phyloP scores from a whole-genome alignment of 2,329 filamentous ascomycete genomes.

The Fusarium sp. region DNA sequence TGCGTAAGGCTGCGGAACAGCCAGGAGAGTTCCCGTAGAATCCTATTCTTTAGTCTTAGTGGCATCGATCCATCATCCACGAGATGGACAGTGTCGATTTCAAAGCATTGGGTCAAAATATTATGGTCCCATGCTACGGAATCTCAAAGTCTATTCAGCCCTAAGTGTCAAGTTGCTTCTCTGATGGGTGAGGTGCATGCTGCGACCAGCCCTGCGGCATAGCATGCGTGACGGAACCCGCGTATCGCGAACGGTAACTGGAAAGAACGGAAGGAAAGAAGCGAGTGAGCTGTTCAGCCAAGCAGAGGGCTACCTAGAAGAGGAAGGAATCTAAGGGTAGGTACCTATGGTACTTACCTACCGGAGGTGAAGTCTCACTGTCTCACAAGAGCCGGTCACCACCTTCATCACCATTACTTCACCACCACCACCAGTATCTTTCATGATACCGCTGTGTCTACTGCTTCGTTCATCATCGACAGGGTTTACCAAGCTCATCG shows the following conservation, averaged over 20 bases:
- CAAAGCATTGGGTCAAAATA: too few relatives aligned
- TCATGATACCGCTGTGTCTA: background rate
- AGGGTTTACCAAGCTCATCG: constrained; percentile 11
- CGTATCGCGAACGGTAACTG: constrained; percentile 41
- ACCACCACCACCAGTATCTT: constrained; percentile 10
- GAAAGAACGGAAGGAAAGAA: constrained; percentile 37
- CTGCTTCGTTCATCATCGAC: constrained; percentile 10
- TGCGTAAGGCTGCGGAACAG: constrained; percentile 11
- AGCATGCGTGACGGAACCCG: constrained; percentile 37
- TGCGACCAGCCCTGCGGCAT: constrained; percentile 42
- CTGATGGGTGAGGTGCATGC: constrained; percentile 42
- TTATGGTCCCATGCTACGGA: constrained; percentile 3
- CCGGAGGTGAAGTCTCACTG: constrained; percentile 25
- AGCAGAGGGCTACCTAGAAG: constrained; percentile 27
- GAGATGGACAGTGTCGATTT: constrained; percentile 31
- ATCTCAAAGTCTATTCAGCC: constrained; percentile 36
- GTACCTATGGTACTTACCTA: too few relatives aligned
- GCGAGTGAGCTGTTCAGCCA: constrained; percentile 21
- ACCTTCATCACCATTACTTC: background rate
- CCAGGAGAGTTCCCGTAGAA: constrained; percentile 7
- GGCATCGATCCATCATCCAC: background rate
- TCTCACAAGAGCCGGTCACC: constrained; percentile 33
- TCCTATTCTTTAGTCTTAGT: background rate
- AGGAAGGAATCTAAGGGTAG: constrained; percentile 35
- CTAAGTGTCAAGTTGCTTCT: constrained; percentile 41